A percentile compares a stretch with the other conserved stretches of the same genome.
These are phyloP conservation scores for Cystoderma amianthinum DNA, from an alignment of 768 basidiomycete genomes.

Conservation along the genomic window DNA sequence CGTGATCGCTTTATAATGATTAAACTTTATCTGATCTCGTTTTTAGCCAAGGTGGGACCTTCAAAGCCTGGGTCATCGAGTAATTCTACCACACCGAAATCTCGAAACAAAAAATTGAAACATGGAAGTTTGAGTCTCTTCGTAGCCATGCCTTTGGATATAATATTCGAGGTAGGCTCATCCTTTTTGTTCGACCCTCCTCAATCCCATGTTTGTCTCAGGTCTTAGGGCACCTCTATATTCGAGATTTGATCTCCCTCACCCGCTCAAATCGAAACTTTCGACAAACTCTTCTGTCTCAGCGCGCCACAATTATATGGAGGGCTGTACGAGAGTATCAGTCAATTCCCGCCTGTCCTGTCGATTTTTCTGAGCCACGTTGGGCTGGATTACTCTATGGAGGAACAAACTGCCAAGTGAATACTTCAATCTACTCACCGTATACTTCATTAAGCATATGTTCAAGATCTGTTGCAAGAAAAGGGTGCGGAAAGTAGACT, in stretches of 20 bases:
- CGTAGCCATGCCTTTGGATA: background rate
- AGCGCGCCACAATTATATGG: slow-evolving; percentile 15
- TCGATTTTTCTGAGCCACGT: slow-evolving; percentile 14
- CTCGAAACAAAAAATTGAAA: no score
- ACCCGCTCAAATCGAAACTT: slow-evolving; percentile 14
- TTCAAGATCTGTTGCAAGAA: no score
- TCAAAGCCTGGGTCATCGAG: no score
- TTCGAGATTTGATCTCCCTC: slow-evolving; percentile 15
- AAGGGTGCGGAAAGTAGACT: slow-evolving; percentile 14
- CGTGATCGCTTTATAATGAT: no score
- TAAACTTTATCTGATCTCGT: no score
- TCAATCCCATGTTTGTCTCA: background rate
- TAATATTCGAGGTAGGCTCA: background rate
- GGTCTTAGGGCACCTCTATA: background rate
- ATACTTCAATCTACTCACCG: background rate
- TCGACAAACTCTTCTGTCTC: slow-evolving; percentile 11
- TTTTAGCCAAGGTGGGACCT: no score
- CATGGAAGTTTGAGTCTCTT: background rate
- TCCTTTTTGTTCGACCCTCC: background rate
- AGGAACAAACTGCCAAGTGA: slow-evolving; percentile 15
- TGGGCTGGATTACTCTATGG: slow-evolving; percentile 21
- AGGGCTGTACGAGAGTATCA: slow-evolving; percentile 9
- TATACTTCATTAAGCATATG: no score
- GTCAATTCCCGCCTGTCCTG: slow-evolving; percentile 13
- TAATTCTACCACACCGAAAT: no score